These are phyloP conservation scores for Fagopyrum esculentum DNA, from an alignment of 148 eudicot species.

Conservation along the genomic window DNA sequence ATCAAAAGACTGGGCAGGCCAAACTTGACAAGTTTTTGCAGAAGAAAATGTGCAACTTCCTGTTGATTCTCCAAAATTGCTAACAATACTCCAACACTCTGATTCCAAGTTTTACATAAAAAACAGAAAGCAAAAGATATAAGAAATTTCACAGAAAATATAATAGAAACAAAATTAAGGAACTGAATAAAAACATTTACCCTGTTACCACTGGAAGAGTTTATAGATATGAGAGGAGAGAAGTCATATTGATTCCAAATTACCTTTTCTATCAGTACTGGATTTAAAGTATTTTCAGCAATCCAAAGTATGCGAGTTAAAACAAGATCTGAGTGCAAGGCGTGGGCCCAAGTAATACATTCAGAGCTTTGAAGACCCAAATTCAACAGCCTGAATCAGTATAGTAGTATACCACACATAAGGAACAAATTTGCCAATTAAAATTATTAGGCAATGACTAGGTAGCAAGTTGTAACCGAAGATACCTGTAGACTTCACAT, in stretches of 20 bases:
- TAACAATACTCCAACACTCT: conserved; percentile 69
- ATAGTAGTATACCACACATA: neutral
- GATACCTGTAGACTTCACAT: conserved; percentile 78
- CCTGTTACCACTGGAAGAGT: neutral
- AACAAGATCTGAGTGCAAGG: conserved; percentile 55
- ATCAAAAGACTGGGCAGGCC: conserved; percentile 61
- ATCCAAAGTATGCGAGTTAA: conserved; percentile 81
- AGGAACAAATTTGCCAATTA: neutral
- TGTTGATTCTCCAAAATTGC: conserved; percentile 60
- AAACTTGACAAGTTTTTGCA: conserved; percentile 56
- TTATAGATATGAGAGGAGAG: neutral
- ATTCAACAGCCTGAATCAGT: conserved; percentile 52
- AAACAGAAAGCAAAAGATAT: conserved; percentile 3
- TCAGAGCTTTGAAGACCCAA: conserved; percentile 76
- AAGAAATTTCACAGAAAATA: neutral
- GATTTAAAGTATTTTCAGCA: conserved; percentile 77
- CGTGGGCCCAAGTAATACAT: conserved; percentile 59
- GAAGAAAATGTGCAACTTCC: conserved; percentile 45
- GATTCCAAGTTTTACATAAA: conserved; percentile 13
- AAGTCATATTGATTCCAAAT: neutral
- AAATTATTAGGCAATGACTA: neutral
- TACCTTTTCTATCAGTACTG: conserved; percentile 80
- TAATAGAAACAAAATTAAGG: neutral
- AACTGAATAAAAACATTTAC: neutral
- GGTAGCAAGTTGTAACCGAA: neutral